Base-by-base conservation (phyloP, 108 stramenopile species). In the Asterionellopsis glacialis region DNA sequence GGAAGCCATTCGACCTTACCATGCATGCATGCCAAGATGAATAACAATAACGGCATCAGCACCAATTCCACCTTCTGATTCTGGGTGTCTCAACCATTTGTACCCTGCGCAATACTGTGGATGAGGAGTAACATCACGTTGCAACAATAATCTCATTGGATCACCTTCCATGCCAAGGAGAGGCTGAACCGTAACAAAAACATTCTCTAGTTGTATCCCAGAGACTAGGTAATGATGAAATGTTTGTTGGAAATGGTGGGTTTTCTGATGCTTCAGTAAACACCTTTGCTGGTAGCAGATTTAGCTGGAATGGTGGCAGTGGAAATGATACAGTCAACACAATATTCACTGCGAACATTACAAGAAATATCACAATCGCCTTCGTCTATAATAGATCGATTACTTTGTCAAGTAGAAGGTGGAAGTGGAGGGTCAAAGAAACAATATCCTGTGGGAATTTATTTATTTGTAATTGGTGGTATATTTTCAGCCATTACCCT, bases 11-110 rank as follows among this genome's bases (percentile, higher is more conserved):
- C 87, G 26, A 68, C 79, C 9, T 67, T 86, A 12, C 87, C 88
- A 53, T 92, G 91, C n/a, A n/a, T n/a, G n/a, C 91, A 90, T 90
- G 6, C 92, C 92, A 23, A 91, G 59, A 58, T 94, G 92, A 41
- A 94, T 65, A n/a, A n/a, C n/a, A n/a, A n/a, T n/a, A n/a, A 94
- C 72, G 15, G 88, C 83, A 41, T 93, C 68, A 3, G 70, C 19
- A 16, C 72, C 77, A 52, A 74, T 51, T 14, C 79, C 81, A 23
- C 81, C 81, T 49, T 70, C 45, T 33, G 58, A 52, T 61, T 79
- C 62, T 11, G 79, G 69, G 53, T 43, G 69, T 40, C 70, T 64
- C 69, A 93, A 65, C 70, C 76, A 90, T 45, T 88, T 73, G 58
- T 93, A 93, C 22, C 70, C 72, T 0, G 92, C 92, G 24, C 73